phyloP scores from a whole-genome alignment of 208 protist species.

The Entamoeba invadens region DNA sequence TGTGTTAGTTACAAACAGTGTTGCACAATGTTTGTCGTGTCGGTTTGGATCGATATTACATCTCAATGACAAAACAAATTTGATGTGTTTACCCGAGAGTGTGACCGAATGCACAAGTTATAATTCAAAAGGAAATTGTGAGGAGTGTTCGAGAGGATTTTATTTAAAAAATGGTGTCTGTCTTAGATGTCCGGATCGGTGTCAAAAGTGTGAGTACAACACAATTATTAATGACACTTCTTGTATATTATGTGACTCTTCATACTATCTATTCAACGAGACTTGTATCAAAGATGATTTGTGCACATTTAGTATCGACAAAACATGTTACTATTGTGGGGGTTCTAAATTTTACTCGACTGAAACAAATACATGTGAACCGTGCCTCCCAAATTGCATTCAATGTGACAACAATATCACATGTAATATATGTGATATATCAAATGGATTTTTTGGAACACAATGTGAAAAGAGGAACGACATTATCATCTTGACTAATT shows the following conservation, averaged over 20 bases:
- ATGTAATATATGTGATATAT: neutral
- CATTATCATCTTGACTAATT: neutral
- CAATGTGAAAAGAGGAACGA: neutral
- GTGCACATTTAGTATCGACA: too few relatives aligned
- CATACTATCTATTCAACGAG: neutral
- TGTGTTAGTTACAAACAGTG: too few relatives aligned
- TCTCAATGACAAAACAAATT: too few relatives aligned
- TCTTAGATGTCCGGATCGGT: neutral
- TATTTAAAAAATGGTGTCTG: neutral
- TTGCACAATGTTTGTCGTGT: too few relatives aligned
- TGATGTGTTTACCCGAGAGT: neutral
- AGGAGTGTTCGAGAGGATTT: neutral
- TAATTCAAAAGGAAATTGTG: neutral
- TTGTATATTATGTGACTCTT: neutral
- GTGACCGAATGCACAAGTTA: neutral
- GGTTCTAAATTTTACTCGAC: too few relatives aligned
- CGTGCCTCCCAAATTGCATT: neutral
- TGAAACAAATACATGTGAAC: neutral
- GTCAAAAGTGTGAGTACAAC: neutral
- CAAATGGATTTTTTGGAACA: neutral
- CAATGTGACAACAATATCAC: neutral
- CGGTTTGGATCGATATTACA: too few relatives aligned
- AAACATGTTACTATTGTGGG: neutral
- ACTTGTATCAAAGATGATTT: neutral
- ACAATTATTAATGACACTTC: neutral